Evolutionary conservation across 2,329 filamentous ascomycete species (phyloP), one percentile per base, ranked within the genome.

Genomic region (Fusarium hainanense): DNA sequence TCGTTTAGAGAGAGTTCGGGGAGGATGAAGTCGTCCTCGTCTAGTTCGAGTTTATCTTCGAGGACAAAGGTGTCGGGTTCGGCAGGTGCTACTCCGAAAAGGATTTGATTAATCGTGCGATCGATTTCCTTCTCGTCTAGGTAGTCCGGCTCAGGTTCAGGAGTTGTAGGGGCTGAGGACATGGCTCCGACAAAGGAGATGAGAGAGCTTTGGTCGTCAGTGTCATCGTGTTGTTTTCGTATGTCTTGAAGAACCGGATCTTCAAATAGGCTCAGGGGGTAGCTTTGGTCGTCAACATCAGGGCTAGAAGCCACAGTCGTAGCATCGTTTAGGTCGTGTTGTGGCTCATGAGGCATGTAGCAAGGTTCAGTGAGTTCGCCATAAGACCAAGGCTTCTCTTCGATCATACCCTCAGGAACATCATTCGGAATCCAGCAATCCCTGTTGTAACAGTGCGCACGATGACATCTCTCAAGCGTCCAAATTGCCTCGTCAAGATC

Each of bases 341-440:
- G 7, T 4, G 37, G 7, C 2, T 54, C 41, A 28, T 50, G 50
- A 16, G 47, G 42, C 32, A 46, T 27, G 3, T 11, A 12, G 8
- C 69, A 71, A 2, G 40, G 12, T 13, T 58, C 66, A 4, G 32
- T 16, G 6, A 56, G 47, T 10, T 64, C 50, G 11, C 40, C 14
- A 6, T 59, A 48, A 12, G 63, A 51, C 71, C 69, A 72, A 4
- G 44, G 52, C 27, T 44, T 58, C 3, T 58, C 32, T 25, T 68
- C 16, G 7, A 69, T 54, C 40, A 30, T 7, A 4, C 47, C 25
- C 8, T 55, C 18, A 1, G 47, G 51, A 16, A 67, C 9, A 13
- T 56, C 40, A 2, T 25, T 42, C 7, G 67, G 66, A 7, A 75
- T 23, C 74, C 74, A 76, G 32, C 75, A 77, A 2, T 72, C 61